A percentile compares a stretch with the other conserved stretches of the same genome.
Conservation (phyloP, 768 basidiomycete species). For the Cystofilobasidium bisporidii region DNA sequence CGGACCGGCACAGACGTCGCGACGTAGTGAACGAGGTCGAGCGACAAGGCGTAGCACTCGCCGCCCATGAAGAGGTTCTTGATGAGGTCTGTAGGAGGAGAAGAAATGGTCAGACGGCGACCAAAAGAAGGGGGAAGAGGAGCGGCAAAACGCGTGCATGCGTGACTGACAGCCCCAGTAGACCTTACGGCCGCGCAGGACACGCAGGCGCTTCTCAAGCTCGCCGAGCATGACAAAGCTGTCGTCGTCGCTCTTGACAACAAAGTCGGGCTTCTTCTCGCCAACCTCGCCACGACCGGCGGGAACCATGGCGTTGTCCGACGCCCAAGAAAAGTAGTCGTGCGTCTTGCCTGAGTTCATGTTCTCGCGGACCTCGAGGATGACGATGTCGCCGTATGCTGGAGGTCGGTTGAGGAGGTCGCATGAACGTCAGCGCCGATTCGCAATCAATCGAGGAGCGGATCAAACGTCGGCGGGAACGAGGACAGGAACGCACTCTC, state of each 20-base stretch:
- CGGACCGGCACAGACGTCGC: slow-evolving; percentile 63
- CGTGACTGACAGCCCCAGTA: slow-evolving; percentile 39
- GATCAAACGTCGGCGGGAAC: too few relatives aligned
- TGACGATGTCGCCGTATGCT: slow-evolving; percentile 41
- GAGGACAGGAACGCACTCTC: slow-evolving; percentile 73
- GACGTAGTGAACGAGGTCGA: slow-evolving; percentile 77
- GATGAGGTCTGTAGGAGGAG: slow-evolving; percentile 48
- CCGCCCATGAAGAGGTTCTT: slow-evolving; percentile 93
- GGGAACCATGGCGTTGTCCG: slow-evolving; percentile 81
- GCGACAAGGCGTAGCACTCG: slow-evolving; percentile 81
- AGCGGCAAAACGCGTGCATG: background rate
- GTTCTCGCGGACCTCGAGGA: slow-evolving; percentile 77
- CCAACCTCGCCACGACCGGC: slow-evolving; percentile 48
- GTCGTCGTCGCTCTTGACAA: slow-evolving; percentile 92
- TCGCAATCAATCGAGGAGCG: too few relatives aligned
- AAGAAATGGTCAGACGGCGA: background rate
- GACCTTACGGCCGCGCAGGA: slow-evolving; percentile 54
- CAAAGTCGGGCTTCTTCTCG: slow-evolving; percentile 69
- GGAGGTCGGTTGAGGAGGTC: too few relatives aligned
- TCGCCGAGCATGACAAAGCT: slow-evolving; percentile 91
- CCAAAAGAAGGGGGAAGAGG: background rate
- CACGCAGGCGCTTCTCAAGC: slow-evolving; percentile 74
- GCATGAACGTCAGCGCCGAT: too few relatives aligned
- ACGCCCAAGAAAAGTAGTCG: slow-evolving; percentile 86
- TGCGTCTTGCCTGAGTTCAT: slow-evolving; percentile 95